Evolutionary conservation across 1,284 basidiomycete genomes (phyloP).

Genomic region (Calocybe gambosa): DNA sequence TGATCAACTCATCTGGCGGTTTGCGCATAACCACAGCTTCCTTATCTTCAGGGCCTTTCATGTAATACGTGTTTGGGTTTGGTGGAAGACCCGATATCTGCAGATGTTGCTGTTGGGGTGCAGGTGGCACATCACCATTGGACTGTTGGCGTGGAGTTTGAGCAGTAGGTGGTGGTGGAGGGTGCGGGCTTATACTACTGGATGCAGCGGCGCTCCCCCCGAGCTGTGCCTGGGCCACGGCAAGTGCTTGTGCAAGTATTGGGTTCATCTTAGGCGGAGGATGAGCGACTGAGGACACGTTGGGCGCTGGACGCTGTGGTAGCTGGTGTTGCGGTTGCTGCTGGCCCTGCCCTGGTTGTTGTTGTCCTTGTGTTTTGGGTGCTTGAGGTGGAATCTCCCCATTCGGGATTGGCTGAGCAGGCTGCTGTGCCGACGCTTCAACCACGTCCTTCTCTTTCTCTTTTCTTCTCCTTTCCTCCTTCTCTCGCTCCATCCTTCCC

Average conservation of each 20-base stretch:
- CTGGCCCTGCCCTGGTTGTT: background rate
- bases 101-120: background rate
- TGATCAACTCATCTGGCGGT: slow-evolving; percentile 3
- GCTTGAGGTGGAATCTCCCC: slow-evolving; percentile 2
- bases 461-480: slow-evolving; percentile 33
- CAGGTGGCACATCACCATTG: slow-evolving; percentile 1
- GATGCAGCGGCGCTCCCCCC: background rate
- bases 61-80: slow-evolving; percentile 3
- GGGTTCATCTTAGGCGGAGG: slow-evolving; percentile 12
- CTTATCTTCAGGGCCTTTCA: background rate
- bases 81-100: slow-evolving; percentile 2
- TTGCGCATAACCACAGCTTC: background rate
- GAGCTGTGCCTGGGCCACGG: background rate
- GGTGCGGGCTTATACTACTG: slow-evolving; percentile 1
- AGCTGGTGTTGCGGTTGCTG: slow-evolving; percentile 1
- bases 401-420: background rate
- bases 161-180: background rate
- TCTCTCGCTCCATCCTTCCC: slow-evolving; percentile 42
- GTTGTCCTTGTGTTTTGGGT: background rate
- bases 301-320: background rate
- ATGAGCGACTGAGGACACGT: background rate
- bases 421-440: background rate
- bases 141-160: background rate
- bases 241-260: background rate
- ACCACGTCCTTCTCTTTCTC: slow-evolving; percentile 16